These are phyloP conservation scores for Avena atlantica DNA, from an alignment of 176 grass and related monocot species.

Conservation along the genomic window DNA sequence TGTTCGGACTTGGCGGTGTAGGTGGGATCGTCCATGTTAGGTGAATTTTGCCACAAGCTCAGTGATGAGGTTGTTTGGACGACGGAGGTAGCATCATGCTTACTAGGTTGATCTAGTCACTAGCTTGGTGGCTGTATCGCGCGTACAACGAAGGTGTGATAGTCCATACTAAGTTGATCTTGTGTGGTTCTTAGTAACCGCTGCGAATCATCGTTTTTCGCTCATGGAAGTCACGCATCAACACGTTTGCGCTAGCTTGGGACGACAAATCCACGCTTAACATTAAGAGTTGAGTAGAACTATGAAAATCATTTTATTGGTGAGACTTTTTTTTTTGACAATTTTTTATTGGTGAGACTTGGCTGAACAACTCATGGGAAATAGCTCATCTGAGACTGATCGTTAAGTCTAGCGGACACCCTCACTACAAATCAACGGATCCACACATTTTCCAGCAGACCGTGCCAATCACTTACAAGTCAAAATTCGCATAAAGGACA, in stretches of 20 bases:
- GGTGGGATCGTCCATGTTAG: too few relatives aligned
- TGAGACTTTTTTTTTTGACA: too few relatives aligned
- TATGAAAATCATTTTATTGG: background rate
- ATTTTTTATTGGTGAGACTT: conserved; percentile 35
- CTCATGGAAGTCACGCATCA: background rate
- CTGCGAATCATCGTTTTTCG: background rate
- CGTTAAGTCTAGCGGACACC: background rate
- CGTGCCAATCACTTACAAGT: conserved; percentile 26
- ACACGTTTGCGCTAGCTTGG: background rate
- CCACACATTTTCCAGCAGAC: conserved; percentile 1
- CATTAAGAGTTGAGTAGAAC: background rate
- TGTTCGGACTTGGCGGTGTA: too few relatives aligned
- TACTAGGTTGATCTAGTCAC: too few relatives aligned
- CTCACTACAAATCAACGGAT: conserved; percentile 23
- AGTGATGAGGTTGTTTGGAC: too few relatives aligned
- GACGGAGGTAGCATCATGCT: too few relatives aligned
- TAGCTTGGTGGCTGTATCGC: too few relatives aligned
- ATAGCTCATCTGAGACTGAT: conserved; percentile 10
- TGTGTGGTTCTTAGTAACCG: background rate
- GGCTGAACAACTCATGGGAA: conserved; percentile 20
- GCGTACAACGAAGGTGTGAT: too few relatives aligned
- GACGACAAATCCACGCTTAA: background rate
- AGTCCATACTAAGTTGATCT: too few relatives aligned
- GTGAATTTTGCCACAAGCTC: too few relatives aligned
- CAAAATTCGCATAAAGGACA: background rate